Evolutionary conservation across 2,329 filamentous ascomycete species (phyloP).

Genomic region (Pyrenochaeta sp.): DNA sequence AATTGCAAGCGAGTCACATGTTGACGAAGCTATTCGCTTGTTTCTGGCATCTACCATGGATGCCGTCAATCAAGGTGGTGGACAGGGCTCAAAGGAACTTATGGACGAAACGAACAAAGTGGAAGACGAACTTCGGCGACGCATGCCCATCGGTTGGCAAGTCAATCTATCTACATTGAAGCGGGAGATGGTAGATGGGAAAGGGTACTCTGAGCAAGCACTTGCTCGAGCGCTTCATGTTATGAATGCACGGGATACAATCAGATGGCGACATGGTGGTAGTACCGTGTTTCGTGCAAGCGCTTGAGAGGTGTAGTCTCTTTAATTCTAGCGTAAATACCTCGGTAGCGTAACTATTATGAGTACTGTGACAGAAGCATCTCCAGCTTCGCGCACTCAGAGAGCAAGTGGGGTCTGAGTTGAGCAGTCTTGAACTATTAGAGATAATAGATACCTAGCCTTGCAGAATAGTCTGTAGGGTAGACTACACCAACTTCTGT

Average conservation of each 20-base stretch:
- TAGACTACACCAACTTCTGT: no score
- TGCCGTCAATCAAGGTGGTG: constrained; percentile 88
- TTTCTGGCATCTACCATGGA: constrained; percentile 99
- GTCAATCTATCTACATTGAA: constrained; percentile 86
- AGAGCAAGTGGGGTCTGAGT: no score
- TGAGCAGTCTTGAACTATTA: no score
- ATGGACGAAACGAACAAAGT: constrained; percentile 89
- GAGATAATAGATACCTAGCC: no score
- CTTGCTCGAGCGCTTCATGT: constrained; percentile 86
- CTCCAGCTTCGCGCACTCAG: no score
- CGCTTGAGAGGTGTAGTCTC: constrained; percentile 18
- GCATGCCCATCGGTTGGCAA: constrained; percentile 93
- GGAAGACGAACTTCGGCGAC: constrained; percentile 85
- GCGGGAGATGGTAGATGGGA: constrained; percentile 89
- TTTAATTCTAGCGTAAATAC: no score
- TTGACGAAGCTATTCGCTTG: constrained; percentile 95
- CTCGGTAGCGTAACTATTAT: no score
- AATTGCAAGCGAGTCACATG: constrained; percentile 86
- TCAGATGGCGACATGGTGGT: constrained; percentile 76
- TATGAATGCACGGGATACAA: constrained; percentile 84
- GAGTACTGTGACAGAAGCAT: no score
- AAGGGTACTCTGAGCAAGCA: constrained; percentile 86
- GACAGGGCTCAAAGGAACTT: constrained; percentile 79
- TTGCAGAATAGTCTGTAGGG: no score
- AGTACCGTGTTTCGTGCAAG: constrained; percentile 32